Conservation (phyloP, 1,284 basidiomycete species). For the Serendipita sp. region DNA sequence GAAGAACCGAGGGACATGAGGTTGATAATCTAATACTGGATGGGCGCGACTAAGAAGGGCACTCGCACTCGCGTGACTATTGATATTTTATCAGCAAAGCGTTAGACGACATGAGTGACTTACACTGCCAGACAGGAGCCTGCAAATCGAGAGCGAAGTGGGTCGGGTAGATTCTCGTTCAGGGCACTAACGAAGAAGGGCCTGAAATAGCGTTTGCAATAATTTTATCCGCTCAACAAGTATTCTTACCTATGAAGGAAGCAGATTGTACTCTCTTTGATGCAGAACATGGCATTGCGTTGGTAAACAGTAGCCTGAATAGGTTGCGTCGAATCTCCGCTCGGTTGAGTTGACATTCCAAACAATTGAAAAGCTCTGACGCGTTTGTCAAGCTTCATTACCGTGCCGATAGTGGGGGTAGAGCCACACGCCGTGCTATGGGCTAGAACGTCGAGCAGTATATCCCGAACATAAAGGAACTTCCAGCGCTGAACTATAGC, state of each 20-base stretch:
- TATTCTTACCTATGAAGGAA: neutral
- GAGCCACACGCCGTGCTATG: neutral
- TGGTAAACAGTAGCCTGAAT: neutral
- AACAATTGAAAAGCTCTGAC: neutral
- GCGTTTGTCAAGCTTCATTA: constrained; percentile 1
- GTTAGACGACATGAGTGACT: neutral
- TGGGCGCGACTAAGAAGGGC: neutral
- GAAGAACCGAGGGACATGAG: neutral
- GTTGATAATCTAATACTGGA: neutral
- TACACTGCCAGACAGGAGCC: neutral
- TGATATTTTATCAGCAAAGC: neutral
- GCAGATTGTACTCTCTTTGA: neutral
- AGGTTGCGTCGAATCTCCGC: neutral
- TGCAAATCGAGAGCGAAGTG: neutral
- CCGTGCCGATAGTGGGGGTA: neutral
- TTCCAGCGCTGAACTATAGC: constrained; percentile 1
- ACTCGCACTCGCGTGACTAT: neutral
- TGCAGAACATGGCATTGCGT: neutral
- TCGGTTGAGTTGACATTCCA: neutral
- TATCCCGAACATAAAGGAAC: neutral
- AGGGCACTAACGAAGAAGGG: neutral
- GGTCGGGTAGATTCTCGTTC: neutral
- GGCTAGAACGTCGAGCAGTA: neutral
- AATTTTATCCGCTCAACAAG: neutral
- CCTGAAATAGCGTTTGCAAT: neutral